phyloP scores from a whole-genome alignment of 352 stramenopile species.

The Pythium angustatum region DNA sequence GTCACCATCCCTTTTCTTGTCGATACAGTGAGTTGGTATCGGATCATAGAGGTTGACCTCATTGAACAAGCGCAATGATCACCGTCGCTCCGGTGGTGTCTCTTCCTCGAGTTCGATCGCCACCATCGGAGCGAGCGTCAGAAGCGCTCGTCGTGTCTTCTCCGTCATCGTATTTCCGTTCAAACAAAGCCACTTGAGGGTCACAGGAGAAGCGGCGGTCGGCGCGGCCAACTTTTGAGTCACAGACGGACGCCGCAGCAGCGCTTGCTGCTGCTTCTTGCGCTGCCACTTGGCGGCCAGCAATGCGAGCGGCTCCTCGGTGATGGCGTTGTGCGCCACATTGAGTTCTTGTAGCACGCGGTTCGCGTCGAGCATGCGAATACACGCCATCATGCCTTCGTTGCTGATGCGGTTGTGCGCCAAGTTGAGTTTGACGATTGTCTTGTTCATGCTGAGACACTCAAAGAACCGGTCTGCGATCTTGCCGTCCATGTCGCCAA shows the following conservation, averaged over 20 bases:
- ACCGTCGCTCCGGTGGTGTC: slow-evolving; percentile 21
- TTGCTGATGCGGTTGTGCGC: slow-evolving; percentile 74
- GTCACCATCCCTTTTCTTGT: neutral
- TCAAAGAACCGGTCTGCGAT: slow-evolving; percentile 64
- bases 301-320: slow-evolving; percentile 63
- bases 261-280: slow-evolving; percentile 7
- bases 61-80: neutral
- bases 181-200: slow-evolving; percentile 58
- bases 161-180: slow-evolving; percentile 65
- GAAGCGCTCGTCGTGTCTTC: slow-evolving; percentile 38
- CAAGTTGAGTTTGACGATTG: slow-evolving; percentile 49
- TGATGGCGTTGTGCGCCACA: slow-evolving; percentile 72
- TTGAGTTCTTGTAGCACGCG: slow-evolving; percentile 64
- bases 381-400: slow-evolving; percentile 66
- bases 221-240: no score
- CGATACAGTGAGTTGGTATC: slow-evolving; percentile 10
- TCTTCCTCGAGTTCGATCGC: slow-evolving; percentile 54
- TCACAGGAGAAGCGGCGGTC: slow-evolving; percentile 5
- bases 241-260: neutral
- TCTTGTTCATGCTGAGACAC: slow-evolving; percentile 61
- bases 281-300: slow-evolving; percentile 37
- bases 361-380: slow-evolving; percentile 59
- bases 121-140: slow-evolving; percentile 33
- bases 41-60: slow-evolving; percentile 5
- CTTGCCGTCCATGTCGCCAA: slow-evolving; percentile 56